Percentiles rank a stretch among this genome's conserved stretches.
phyloP scores from a whole-genome alignment of 1,139 yeast genomes.

The Geotrichum histeridarum region DNA sequence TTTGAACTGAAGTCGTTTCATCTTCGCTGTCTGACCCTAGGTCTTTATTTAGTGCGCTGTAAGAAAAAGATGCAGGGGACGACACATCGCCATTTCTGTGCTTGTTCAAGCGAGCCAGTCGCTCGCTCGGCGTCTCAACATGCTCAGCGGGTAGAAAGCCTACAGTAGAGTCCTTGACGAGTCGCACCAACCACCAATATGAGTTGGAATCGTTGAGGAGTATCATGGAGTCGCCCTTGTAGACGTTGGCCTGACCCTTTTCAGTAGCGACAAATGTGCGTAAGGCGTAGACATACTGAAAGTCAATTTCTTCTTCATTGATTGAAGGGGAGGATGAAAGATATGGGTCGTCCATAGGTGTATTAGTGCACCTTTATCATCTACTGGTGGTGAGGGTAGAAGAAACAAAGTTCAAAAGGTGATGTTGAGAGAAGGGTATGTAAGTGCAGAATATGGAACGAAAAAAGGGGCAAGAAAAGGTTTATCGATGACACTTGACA shows the following conservation, averaged over 20 bases:
- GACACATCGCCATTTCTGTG: constrained; percentile 76
- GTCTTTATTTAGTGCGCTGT: constrained; percentile 5
- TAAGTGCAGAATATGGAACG: neutral
- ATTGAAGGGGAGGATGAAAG: constrained; percentile 51
- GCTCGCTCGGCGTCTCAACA: constrained; percentile 82
- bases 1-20: neutral
- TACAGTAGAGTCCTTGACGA: constrained; percentile 54
- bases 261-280: constrained; percentile 90
- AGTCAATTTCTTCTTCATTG: constrained; percentile 62
- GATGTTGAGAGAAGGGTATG: neutral
- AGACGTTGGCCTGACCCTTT: constrained; percentile 81
- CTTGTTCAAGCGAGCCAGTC: constrained; percentile 86
- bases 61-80: constrained; percentile 16
- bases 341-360: constrained; percentile 18
- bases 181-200: constrained; percentile 95
- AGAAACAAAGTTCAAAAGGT: neutral
- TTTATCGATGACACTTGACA: too few species aligned
- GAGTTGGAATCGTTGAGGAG: constrained; percentile 83
- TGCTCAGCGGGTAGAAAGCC: constrained; percentile 98
- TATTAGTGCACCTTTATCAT: neutral
- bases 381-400: neutral
- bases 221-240: constrained; percentile 76
- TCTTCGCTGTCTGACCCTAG: neutral
- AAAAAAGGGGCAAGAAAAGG: constrained; percentile 3
- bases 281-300: constrained; percentile 77